A percentile compares a stretch with the other conserved stretches of the same genome.
Evolutionary conservation across 2,329 filamentous ascomycete genomes (phyloP).

Genomic region (Zasmidium angulare): DNA sequence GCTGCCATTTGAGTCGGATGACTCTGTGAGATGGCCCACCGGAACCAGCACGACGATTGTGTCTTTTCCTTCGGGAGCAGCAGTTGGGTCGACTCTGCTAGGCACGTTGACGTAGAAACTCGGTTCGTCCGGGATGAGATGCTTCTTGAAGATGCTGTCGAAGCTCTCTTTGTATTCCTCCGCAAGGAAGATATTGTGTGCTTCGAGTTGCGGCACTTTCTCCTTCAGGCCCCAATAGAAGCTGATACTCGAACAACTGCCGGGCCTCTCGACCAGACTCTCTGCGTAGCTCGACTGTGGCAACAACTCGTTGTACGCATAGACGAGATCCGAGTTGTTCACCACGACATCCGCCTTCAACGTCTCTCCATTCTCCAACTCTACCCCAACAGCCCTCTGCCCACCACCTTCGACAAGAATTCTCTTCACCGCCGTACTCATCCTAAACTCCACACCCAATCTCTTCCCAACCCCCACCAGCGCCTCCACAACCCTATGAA

Average conservation of each 20-base stretch:
- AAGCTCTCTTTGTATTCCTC: constrained; percentile 72
- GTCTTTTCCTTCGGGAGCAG: constrained; percentile 66
- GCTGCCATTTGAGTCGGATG: no score
- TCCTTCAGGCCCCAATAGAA: constrained; percentile 72
- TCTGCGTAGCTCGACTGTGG: constrained; percentile 48
- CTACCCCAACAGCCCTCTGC: constrained; percentile 58
- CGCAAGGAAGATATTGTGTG: constrained; percentile 77
- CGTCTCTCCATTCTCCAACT: constrained; percentile 58
- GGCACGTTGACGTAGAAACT: constrained; percentile 79
- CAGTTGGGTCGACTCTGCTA: constrained; percentile 65
- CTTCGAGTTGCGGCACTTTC: constrained; percentile 61
- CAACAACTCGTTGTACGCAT: constrained; percentile 71
- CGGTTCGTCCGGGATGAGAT: constrained; percentile 65
- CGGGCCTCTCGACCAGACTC: constrained; percentile 50
- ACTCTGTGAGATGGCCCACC: constrained; percentile 64
- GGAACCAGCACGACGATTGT: constrained; percentile 69
- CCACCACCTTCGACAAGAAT: constrained; percentile 57
- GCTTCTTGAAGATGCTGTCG: constrained; percentile 70
- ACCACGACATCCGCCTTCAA: constrained; percentile 65
- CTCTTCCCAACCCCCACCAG: constrained; percentile 63
- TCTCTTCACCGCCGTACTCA: constrained; percentile 58
- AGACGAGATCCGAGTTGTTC: constrained; percentile 72
- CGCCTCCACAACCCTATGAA: constrained; percentile 62
- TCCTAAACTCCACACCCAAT: constrained; percentile 61
- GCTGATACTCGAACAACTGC: constrained; percentile 71